These are phyloP conservation scores for Fusarium pininemorale DNA, from an alignment of 2,329 filamentous ascomycete genomes.

Conservation along the genomic window DNA sequence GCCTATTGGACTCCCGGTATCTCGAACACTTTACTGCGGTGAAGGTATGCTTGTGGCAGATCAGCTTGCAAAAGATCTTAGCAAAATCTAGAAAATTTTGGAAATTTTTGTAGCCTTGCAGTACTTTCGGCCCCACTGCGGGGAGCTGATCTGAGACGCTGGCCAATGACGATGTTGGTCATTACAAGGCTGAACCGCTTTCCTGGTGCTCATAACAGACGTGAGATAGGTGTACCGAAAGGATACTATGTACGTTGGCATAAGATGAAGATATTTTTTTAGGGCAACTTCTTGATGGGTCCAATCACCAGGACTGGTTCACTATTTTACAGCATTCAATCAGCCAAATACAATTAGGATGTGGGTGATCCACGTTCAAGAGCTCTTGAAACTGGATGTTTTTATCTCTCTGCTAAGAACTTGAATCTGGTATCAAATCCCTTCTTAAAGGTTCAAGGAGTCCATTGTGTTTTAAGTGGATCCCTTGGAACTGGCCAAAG, in stretches of 20 bases:
- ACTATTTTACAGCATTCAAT: not conserved
- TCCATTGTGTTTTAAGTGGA: too few species aligned
- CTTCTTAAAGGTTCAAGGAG: not conserved
- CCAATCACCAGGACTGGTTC: not conserved
- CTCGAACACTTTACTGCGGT: slow-evolving; percentile 4
- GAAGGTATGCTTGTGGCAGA: slow-evolving; percentile 6
- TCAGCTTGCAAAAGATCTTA: slow-evolving; percentile 24
- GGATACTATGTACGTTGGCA: not conserved
- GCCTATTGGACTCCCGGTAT: slow-evolving; percentile 28
- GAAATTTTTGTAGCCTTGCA: slow-evolving; percentile 43
- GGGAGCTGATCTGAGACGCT: not conserved
- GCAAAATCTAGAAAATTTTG: slow-evolving; percentile 39
- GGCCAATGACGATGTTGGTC: slow-evolving; percentile 2
- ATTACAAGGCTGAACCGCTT: slow-evolving; percentile 34
- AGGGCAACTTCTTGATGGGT: not conserved
- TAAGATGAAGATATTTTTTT: not conserved
- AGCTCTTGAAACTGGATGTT: not conserved
- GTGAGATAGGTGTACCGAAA: not conserved
- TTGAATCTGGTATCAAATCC: too few species aligned
- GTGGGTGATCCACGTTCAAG: not conserved
- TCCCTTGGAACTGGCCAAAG: not conserved
- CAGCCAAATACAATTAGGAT: not conserved
- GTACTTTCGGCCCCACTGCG: slow-evolving; percentile 32
- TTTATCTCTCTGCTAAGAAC: not conserved
- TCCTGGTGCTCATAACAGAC: not conserved